A percentile compares a stretch with the other conserved stretches of the same genome.
Evolutionary conservation across 2,329 filamentous ascomycete genomes (phyloP).

Genomic region (Pseudogymnoascus sp.): DNA sequence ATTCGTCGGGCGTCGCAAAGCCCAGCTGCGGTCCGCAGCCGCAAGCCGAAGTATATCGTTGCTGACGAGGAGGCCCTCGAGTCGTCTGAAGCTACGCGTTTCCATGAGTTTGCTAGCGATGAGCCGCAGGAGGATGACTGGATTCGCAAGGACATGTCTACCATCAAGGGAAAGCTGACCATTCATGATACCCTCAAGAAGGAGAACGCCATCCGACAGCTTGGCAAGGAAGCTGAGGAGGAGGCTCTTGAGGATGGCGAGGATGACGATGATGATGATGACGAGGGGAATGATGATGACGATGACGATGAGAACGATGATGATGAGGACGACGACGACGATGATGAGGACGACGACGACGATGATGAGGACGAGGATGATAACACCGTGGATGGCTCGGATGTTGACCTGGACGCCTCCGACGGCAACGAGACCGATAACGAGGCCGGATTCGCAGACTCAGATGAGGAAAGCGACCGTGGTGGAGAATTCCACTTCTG

Average conservation of each 20-base stretch:
- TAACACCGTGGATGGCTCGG: slow-evolving; percentile 46
- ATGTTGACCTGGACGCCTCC: slow-evolving; percentile 60
- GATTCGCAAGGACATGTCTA: slow-evolving; percentile 62
- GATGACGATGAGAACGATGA: slow-evolving; percentile 41
- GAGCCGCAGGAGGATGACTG: slow-evolving; percentile 80
- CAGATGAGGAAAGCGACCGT: slow-evolving; percentile 57
- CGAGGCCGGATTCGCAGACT: slow-evolving; percentile 61
- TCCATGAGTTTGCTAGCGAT: slow-evolving; percentile 88
- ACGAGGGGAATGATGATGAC: slow-evolving; percentile 38
- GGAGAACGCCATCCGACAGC: slow-evolving; percentile 76
- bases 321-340: slow-evolving; percentile 52
- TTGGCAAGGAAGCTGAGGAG: slow-evolving; percentile 85
- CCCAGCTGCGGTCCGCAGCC: slow-evolving; percentile 31
- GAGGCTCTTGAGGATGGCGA: slow-evolving; percentile 74
- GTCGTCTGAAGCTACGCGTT: slow-evolving; percentile 48
- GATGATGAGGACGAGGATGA: slow-evolving; percentile 40
- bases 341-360: slow-evolving; percentile 52
- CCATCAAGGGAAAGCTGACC: slow-evolving; percentile 63
- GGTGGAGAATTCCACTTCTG: slow-evolving; percentile 59
- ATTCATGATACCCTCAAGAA: slow-evolving; percentile 84
- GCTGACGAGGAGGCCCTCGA: slow-evolving; percentile 23
- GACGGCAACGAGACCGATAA: slow-evolving; percentile 76
- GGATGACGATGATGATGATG: slow-evolving; percentile 35
- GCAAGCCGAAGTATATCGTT: slow-evolving; percentile 27
- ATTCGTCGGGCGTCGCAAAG: slow-evolving; percentile 32